phyloP scores from a whole-genome alignment of 2,329 filamentous ascomycete species.

The Botryotinia convoluta region DNA sequence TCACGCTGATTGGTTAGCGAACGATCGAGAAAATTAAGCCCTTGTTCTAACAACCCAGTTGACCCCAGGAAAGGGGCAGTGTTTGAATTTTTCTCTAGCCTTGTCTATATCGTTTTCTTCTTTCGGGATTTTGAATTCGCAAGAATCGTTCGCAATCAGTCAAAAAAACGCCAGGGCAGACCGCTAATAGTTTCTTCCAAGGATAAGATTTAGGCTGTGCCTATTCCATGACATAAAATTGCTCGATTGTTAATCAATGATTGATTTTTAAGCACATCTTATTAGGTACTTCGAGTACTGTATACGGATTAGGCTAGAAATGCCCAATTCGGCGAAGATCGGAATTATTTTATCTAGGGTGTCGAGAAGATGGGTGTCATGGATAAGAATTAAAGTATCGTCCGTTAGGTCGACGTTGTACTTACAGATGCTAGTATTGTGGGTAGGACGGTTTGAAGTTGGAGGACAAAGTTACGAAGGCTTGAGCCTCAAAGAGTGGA shows the following conservation, averaged over 20 bases:
- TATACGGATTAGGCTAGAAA: neutral
- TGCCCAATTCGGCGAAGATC: neutral
- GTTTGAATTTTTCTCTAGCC: conserved; percentile 2
- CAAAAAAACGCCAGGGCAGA: conserved; percentile 14
- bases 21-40: neutral
- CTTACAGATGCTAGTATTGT: neutral
- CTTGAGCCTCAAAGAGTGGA: neutral
- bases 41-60: neutral
- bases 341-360: neutral
- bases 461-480: neutral
- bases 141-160: neutral
- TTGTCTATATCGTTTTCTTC: neutral
- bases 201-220: neutral
- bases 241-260: neutral
- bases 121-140: neutral
- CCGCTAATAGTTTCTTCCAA: neutral
- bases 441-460: neutral
- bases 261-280: neutral
- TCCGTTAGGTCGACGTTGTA: no score
- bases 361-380: neutral
- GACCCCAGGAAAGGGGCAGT: neutral
- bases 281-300: neutral
- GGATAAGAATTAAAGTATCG: neutral
- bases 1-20: neutral
- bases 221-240: neutral